phyloP scores from a whole-genome alignment of 2,329 filamentous ascomycete species.

The Ilyonectria robusta region DNA sequence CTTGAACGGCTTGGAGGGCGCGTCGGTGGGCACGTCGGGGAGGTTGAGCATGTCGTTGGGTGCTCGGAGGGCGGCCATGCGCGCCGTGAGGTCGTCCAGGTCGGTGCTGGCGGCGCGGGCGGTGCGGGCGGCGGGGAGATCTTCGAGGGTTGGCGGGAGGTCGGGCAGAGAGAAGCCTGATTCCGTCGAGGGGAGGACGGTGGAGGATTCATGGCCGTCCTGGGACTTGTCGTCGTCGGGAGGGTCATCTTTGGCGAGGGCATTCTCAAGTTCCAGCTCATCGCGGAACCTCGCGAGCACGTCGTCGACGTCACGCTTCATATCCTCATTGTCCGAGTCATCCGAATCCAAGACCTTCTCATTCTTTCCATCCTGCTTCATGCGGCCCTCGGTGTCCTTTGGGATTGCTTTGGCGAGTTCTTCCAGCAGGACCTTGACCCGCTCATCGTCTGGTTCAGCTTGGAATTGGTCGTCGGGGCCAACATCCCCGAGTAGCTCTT shows the following conservation, averaged over 20 bases:
- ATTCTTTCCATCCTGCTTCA: slow-evolving; percentile 12
- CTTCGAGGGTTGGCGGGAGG: slow-evolving; percentile 61
- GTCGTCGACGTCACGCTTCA: slow-evolving; percentile 60
- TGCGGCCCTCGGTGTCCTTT: slow-evolving; percentile 34
- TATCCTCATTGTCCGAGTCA: slow-evolving; percentile 67
- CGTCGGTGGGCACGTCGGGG: slow-evolving; percentile 65
- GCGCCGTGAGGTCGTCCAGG: slow-evolving; percentile 62
- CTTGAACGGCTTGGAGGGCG: slow-evolving; percentile 58
- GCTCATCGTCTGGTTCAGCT: slow-evolving; percentile 46
- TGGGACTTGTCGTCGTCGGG: slow-evolving; percentile 38
- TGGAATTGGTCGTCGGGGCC: slow-evolving; percentile 51
- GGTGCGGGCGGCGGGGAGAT: slow-evolving; percentile 49
- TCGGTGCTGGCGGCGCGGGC: slow-evolving; percentile 47
- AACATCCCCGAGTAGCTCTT: slow-evolving; percentile 65
- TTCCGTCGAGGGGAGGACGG: slow-evolving; percentile 14
- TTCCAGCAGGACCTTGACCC: slow-evolving; percentile 56
- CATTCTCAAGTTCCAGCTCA: slow-evolving; percentile 57
- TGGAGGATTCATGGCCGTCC: slow-evolving; percentile 1
- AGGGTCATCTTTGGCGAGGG: slow-evolving; percentile 34
- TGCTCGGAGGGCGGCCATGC: slow-evolving; percentile 66
- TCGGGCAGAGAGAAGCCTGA: slow-evolving; percentile 59
- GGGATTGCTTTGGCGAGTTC: slow-evolving; percentile 53
- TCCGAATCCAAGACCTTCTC: slow-evolving; percentile 48
- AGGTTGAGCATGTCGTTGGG: slow-evolving; percentile 56
- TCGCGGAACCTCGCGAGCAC: slow-evolving; percentile 63